phyloP scores from a whole-genome alignment of 441 rosid genomes.

The Eruca vesicaria region DNA sequence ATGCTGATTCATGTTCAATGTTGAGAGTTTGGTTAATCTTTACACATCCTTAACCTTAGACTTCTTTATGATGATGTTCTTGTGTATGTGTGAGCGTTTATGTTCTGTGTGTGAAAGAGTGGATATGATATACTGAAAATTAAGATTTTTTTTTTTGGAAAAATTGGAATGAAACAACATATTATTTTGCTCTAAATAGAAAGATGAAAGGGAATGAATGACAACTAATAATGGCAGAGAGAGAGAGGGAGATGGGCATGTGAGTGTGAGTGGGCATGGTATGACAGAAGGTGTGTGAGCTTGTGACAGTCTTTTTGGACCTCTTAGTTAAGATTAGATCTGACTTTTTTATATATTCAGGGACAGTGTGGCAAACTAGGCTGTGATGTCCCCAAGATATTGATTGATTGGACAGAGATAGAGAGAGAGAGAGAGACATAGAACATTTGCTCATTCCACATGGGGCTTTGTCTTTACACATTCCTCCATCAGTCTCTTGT shows the following conservation, averaged over 20 bases:
- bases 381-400: slow-evolving; percentile 23
- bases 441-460: slow-evolving; percentile 35
- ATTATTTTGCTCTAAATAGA: slow-evolving; percentile 21
- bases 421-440: slow-evolving; percentile 13
- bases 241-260: slow-evolving; percentile 21
- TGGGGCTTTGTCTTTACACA: slow-evolving; percentile 32
- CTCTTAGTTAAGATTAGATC: slow-evolving; percentile 19
- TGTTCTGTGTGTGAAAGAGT: background rate
- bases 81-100: background rate
- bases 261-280: slow-evolving; percentile 22
- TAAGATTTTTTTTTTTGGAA: background rate
- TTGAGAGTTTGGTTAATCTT: background rate
- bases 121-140: background rate
- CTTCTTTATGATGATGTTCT: background rate
- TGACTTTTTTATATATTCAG: slow-evolving; percentile 11
- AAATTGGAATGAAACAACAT: background rate
- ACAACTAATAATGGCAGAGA: slow-evolving; percentile 13
- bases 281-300: slow-evolving; percentile 35
- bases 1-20: background rate
- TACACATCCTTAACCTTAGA: too few species aligned
- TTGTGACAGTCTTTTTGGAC: slow-evolving; percentile 29
- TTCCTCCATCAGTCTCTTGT: slow-evolving; percentile 16
- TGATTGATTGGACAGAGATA: slow-evolving; percentile 33
- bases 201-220: slow-evolving; percentile 7
- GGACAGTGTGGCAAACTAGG: slow-evolving; percentile 36